These are phyloP conservation scores for Heliamphora exappendiculata DNA, from an alignment of 148 eudicot species.

Conservation along the genomic window DNA sequence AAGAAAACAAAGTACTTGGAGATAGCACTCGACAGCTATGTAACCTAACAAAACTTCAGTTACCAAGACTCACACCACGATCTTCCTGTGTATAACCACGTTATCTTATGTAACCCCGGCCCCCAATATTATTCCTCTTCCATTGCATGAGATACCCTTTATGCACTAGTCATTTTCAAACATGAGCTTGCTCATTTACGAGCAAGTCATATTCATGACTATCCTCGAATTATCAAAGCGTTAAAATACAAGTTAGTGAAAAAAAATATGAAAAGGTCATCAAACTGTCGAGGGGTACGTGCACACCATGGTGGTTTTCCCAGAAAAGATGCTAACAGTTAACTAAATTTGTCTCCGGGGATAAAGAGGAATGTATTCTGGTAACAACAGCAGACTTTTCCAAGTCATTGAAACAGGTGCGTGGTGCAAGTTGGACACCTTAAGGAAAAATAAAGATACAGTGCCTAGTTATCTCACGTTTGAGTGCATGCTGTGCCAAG, in stretches of 20 bases:
- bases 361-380: background rate
- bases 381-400: background rate
- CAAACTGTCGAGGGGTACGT: background rate
- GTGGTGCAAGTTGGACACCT: background rate
- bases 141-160: background rate
- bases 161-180: background rate
- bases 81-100: background rate
- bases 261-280: background rate
- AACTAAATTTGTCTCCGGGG: background rate
- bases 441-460: background rate
- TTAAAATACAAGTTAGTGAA: background rate
- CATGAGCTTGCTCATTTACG: background rate
- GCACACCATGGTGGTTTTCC: background rate
- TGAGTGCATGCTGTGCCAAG: constrained; percentile 13
- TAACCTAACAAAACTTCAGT: background rate
- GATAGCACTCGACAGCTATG: background rate
- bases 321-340: background rate
- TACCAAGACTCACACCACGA: background rate
- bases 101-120: background rate
- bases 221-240: background rate
- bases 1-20: background rate
- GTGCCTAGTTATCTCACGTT: background rate
- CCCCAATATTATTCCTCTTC: background rate
- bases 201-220: background rate
- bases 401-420: background rate